Conservation (phyloP, 306 rosid genomes). For the Canavalia gladiata region DNA sequence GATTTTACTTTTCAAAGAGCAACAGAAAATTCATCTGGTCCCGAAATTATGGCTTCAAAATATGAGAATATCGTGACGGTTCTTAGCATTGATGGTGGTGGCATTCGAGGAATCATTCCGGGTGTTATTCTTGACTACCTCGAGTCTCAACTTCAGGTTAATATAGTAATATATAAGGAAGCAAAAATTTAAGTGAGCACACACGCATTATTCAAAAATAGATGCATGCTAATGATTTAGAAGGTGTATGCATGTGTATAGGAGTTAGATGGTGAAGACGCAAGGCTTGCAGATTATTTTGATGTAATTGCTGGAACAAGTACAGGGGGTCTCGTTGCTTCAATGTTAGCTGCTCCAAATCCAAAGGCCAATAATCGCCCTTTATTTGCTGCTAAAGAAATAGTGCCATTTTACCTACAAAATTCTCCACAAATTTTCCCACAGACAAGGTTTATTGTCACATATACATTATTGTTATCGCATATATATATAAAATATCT, state of each 20-base stretch:
- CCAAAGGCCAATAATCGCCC: constrained; percentile 45
- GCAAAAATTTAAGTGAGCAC: not conserved
- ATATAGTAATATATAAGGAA: not conserved
- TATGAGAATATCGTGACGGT: constrained; percentile 32
- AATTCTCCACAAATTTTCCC: constrained; percentile 49
- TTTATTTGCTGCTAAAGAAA: constrained; percentile 47
- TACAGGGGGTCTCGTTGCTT: constrained; percentile 49
- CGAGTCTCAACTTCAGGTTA: constrained; percentile 57
- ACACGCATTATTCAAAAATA: too few relatives aligned
- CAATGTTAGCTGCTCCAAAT: constrained; percentile 52
- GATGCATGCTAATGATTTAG: not conserved
- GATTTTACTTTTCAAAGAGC: not conserved
- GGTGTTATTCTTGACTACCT: constrained; percentile 50
- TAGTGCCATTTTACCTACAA: constrained; percentile 38
- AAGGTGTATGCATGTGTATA: not conserved
- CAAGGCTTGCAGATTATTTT: constrained; percentile 54
- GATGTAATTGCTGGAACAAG: constrained; percentile 58
- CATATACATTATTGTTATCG: too few relatives aligned
- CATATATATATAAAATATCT: not conserved
- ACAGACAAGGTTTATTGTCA: constrained; percentile 6
- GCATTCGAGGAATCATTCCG: constrained; percentile 59
- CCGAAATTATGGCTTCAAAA: not conserved
- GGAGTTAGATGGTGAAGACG: constrained; percentile 46
- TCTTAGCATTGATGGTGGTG: constrained; percentile 60
- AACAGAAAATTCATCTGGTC: constrained; percentile 23